These are phyloP conservation scores for Candolleomyces aberdarensis DNA, from an alignment of 768 basidiomycete species.

Conservation along the genomic window DNA sequence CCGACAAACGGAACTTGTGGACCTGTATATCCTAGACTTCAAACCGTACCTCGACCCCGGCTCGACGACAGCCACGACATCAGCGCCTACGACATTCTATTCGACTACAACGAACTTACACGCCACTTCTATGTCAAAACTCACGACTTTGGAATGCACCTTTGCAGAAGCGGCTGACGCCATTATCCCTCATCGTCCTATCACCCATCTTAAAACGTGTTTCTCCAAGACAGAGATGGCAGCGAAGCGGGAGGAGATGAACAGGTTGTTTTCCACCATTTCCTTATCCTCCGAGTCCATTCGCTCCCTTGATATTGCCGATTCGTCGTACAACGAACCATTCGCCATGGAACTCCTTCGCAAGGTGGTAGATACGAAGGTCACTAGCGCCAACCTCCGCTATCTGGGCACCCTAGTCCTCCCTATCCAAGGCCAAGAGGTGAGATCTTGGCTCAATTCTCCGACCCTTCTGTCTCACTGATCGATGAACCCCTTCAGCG, in stretches of 20 bases:
- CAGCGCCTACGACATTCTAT: constrained; percentile 1
- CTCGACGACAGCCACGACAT: constrained; percentile 11
- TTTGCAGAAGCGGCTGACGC: constrained; percentile 61
- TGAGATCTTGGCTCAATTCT: constrained; percentile 22
- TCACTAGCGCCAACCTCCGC: constrained; percentile 37
- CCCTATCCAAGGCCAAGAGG: constrained; percentile 55
- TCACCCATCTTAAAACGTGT: constrained; percentile 65
- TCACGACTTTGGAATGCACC: constrained; percentile 61
- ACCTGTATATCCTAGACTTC: constrained; percentile 49
- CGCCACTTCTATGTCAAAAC: constrained; percentile 39
- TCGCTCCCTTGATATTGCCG: constrained; percentile 58
- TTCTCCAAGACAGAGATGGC: constrained; percentile 49
- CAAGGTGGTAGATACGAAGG: constrained; percentile 33
- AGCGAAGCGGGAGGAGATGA: constrained; percentile 54
- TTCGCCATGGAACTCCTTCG: constrained; percentile 55
- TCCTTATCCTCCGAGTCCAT: constrained; percentile 41
- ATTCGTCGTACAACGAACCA: constrained; percentile 51
- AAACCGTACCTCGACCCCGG: constrained; percentile 28
- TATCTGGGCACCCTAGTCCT: constrained; percentile 66
- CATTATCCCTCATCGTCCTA: constrained; percentile 54
- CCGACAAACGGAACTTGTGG: constrained; percentile 42
- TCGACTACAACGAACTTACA: constrained; percentile 20
- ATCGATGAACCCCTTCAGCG: constrained; percentile 35
- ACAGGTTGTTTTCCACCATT: constrained; percentile 43
- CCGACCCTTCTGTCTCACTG: constrained; percentile 4